Evolutionary conservation across 1,139 yeast species (phyloP).

Genomic region (Blastobotrys ciferrii): DNA sequence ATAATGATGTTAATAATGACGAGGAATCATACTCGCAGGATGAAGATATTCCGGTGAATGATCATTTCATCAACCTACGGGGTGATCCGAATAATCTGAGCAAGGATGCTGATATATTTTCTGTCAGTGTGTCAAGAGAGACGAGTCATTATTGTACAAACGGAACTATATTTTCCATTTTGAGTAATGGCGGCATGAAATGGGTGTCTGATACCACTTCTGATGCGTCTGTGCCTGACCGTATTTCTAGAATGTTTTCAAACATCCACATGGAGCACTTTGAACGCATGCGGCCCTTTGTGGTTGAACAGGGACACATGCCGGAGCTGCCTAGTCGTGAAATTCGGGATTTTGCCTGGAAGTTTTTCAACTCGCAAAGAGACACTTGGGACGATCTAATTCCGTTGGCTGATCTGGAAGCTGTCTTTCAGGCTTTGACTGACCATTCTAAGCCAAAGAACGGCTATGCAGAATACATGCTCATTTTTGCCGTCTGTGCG

Average conservation of each 20-base stretch:
- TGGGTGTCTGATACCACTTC: constrained; percentile 42
- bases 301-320: constrained; percentile 11
- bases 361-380: background rate
- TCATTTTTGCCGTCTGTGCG: constrained; percentile 25
- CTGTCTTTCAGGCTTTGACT: constrained; percentile 23
- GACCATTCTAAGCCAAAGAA: constrained; percentile 18
- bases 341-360: constrained; percentile 9
- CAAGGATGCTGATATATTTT: constrained; percentile 20
- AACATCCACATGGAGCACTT: constrained; percentile 33
- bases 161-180: constrained; percentile 39
- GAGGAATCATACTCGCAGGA: constrained; percentile 9
- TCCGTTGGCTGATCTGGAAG: constrained; percentile 23
- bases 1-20: constrained; percentile 2
- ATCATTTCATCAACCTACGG: constrained; percentile 17
- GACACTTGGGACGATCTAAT: constrained; percentile 20
- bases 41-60: constrained; percentile 14
- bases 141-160: constrained; percentile 22
- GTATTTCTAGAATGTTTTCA: constrained; percentile 26
- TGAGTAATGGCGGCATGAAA: constrained; percentile 41
- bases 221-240: constrained; percentile 29
- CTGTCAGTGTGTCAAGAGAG: constrained; percentile 22
- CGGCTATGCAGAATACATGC: constrained; percentile 27
- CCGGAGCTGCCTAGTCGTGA: constrained; percentile 11
- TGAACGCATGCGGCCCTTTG: constrained; percentile 34
- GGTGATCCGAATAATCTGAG: background rate